Evolutionary conservation across 2,329 filamentous ascomycete genomes (phyloP), one percentile per base, ranked within the genome.

Genomic region (Colletotrichum magnum): DNA sequence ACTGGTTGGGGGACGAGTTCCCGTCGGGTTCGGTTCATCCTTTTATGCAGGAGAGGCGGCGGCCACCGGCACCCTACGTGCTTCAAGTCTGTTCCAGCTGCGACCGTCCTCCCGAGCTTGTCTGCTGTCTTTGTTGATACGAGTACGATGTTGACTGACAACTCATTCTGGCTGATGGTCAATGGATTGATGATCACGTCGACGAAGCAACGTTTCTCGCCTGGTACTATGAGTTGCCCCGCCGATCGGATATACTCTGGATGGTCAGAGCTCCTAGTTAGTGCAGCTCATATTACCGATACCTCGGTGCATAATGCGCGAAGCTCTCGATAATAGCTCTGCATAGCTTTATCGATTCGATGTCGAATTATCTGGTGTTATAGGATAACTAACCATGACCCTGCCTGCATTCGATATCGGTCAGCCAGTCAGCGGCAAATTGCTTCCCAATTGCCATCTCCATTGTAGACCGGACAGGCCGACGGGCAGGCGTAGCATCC

Each of bases 51-150:
- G 63, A 68, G 58, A 54, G 58, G 32, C 64, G 41, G 57, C 63
- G 43, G 47, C 18, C 43, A 36, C 41, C 56, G 47, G 26, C 43
- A 45, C 50, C 56, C 56, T 39, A 36, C 28, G 15, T 68, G 64
- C 68, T 62, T 68, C 58, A 59, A 50, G 32, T 57, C n/a, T 58
- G 64, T 63, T 59, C 68, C 68, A 68, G 39, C 48, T 70, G 52
- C 39, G n/a, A 52, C 56, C 53, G 36, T 28, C 24, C 36, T 41
- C 48, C 32, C 7, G 32, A 36, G 9, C 10, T 36, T 36, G 50
- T 43, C 39, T n/a, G 45, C 16, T 10, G 12, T 32, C 39, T 41
- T 36, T 9, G 6, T 51, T 26, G 48, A 59, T n/a, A 18, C 39
- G 50, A 61, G 5, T 61, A 16, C 39, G 39, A 43, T 21, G 6